Base-by-base conservation (phyloP, 2,329 filamentous ascomycete genomes). In the Capronia americana region DNA sequence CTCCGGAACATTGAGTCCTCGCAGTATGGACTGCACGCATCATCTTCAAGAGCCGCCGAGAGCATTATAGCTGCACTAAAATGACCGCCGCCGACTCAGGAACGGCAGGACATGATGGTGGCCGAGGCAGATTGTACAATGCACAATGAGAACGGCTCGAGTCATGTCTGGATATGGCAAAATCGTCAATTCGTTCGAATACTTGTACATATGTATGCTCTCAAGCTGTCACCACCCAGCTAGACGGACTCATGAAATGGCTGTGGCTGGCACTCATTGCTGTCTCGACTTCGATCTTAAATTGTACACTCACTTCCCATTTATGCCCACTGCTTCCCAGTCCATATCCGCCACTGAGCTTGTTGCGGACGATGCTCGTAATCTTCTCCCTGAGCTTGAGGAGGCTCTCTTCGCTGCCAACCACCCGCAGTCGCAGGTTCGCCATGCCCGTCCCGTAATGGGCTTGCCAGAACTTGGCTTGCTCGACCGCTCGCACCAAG, bases 391-490 rank as follows among this genome's bases (percentile, higher is more conserved):
- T 87, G 70, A 98, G 79, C 73, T 90, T 90, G 65, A 85, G 84
- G 66, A 96, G 81, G 5, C 89, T 86, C 68, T 95, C 92, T 51
- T 91, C 88, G 24, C 63, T 67, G 4, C 89, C 90, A 65, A 80
- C 76, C 28, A 97, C 86, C 66, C 89, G 86, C 23, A 99, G 79
- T 77, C 92, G 96, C 71, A 99, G 78, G 76, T 96, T 97, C 8
- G 95, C 95, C 90, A 98, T 96, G 75, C 93, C 96, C 48, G 98
- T 83, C 1, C 94, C 93, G 77, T 98, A 97, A 79, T 99, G 95
- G 14, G 97, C 95, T 81, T 99, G 95, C 95, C 95, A 99, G 78
- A 99, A 97, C 75, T 93, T 89, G 1, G 93, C 94, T 74, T 97
- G 93, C 65, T 97, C 92, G 55, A 99, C 88, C 1, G 86, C 85